These are phyloP conservation scores for Solanum acaule DNA, from an alignment of 257 asterid genomes.

Conservation along the genomic window DNA sequence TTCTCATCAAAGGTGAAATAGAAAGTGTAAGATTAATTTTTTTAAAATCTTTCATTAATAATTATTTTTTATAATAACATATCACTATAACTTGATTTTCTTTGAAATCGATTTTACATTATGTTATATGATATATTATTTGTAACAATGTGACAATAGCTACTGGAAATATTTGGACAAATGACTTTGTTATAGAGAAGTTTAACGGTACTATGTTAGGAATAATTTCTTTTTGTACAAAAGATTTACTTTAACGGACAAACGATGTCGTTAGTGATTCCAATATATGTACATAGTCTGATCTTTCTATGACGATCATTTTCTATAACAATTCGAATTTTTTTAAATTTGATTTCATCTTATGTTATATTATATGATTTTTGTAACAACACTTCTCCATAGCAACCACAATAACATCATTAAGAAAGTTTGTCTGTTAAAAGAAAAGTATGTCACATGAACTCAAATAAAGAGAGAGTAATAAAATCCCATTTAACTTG, in stretches of 20 bases:
- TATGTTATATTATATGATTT: background rate
- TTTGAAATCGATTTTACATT: background rate
- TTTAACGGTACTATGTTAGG: too few species aligned
- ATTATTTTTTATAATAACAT: background rate
- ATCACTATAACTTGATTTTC: too few species aligned
- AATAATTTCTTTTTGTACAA: background rate
- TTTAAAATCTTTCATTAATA: too few species aligned
- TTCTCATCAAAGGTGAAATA: too few species aligned
- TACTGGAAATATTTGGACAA: background rate
- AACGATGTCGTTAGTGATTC: background rate
- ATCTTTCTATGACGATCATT: too few species aligned
- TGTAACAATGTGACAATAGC: background rate
- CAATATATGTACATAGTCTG: too few species aligned
- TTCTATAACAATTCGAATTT: too few species aligned
- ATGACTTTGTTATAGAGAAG: too few species aligned
- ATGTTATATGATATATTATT: background rate
- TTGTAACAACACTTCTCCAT: background rate
- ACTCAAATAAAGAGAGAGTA: rapidly evolving
- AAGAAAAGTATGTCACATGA: background rate
- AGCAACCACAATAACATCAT: background rate
- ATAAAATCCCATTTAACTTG: background rate
- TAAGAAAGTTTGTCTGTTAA: background rate
- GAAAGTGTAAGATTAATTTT: too few species aligned
- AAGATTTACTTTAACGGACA: background rate
- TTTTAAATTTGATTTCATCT: background rate